Evolutionary conservation across 495 filamentous ascomycete species (phyloP).

Genomic region (Aspergillus taichungensis): DNA sequence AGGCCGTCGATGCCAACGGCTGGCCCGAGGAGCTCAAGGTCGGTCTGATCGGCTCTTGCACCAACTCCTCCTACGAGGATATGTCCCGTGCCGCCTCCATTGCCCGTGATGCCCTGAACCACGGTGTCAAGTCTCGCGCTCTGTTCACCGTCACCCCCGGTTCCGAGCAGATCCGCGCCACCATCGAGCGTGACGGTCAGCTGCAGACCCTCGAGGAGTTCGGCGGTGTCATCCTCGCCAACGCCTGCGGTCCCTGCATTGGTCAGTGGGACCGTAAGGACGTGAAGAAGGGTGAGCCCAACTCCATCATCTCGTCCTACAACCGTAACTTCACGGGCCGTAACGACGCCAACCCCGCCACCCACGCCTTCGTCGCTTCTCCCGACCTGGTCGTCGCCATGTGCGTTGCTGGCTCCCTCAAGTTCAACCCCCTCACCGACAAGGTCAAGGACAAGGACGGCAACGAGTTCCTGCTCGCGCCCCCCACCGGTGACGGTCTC

Average conservation of each 20-base stretch:
- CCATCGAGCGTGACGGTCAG: slow-evolving; percentile 91
- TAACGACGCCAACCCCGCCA: slow-evolving; percentile 98
- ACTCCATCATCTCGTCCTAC: slow-evolving; percentile 94
- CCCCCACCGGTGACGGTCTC: slow-evolving; percentile 75
- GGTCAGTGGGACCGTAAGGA: slow-evolving; percentile 91
- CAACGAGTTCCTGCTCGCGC: slow-evolving; percentile 83
- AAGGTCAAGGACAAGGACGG: slow-evolving; percentile 92
- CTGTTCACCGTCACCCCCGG: slow-evolving; percentile 93
- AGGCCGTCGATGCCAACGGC: slow-evolving; percentile 85
- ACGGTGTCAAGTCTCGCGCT: slow-evolving; percentile 90
- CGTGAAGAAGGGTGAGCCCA: slow-evolving; percentile 93
- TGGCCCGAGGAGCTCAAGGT: slow-evolving; percentile 98
- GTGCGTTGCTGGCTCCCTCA: slow-evolving; percentile 80
- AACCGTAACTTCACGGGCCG: slow-evolving; percentile 99
- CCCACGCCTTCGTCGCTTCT: slow-evolving; percentile 97
- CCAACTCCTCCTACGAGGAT: slow-evolving; percentile 99
- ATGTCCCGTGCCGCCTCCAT: slow-evolving; percentile 95
- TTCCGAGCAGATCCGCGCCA: slow-evolving; percentile 96
- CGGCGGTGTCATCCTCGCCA: slow-evolving; percentile 91
- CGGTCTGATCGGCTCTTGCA: slow-evolving; percentile 90
- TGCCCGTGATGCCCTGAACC: slow-evolving; percentile 85
- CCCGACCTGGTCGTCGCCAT: slow-evolving; percentile 93
- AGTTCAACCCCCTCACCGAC: slow-evolving; percentile 96
- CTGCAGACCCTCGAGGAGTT: slow-evolving; percentile 96
- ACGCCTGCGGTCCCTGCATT: slow-evolving; percentile 82